phyloP scores from a whole-genome alignment of 495 filamentous ascomycete genomes.

The Sphaerosporella brunnea region DNA sequence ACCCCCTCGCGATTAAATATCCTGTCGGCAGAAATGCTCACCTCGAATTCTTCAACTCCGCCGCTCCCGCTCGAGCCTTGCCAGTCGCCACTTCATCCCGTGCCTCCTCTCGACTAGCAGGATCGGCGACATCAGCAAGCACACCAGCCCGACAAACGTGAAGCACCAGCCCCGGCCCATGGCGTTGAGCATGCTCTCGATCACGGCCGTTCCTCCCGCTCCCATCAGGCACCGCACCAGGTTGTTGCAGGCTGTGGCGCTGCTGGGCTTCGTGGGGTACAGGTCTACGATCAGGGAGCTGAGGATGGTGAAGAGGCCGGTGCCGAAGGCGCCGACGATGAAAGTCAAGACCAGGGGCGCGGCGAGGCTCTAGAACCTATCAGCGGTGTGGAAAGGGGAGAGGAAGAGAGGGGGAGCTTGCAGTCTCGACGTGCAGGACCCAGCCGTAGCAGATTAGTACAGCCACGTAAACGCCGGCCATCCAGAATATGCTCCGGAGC shows the following conservation, averaged over 20 bases:
- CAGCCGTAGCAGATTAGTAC: conserved; percentile 40
- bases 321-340: conserved; percentile 36
- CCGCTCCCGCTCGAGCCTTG: neutral
- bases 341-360: conserved; percentile 40
- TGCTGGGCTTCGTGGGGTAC: conserved; percentile 40
- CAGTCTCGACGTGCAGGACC: conserved; percentile 33
- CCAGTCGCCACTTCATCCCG: conserved; percentile 2
- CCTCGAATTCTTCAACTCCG: neutral
- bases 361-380: conserved; percentile 25
- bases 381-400: neutral
- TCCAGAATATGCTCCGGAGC: conserved; percentile 36
- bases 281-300: conserved; percentile 49
- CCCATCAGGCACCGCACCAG: conserved; percentile 49
- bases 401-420: neutral
- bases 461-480: conserved; percentile 29
- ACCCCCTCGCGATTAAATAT: too few species aligned
- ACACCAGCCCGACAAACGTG: conserved; percentile 43
- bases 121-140: conserved; percentile 36
- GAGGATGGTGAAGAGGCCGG: conserved; percentile 35
- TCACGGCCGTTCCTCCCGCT: conserved; percentile 45
- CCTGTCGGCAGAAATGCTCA: too few species aligned
- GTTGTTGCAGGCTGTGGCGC: conserved; percentile 55
- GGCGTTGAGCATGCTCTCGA: conserved; percentile 45
- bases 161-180: conserved; percentile 56
- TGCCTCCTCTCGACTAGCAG: conserved; percentile 26